A percentile compares a stretch with the other conserved stretches of the same genome.
These are phyloP conservation scores for Epichloe festucae DNA, from an alignment of 2,329 filamentous ascomycete species.

Conservation along the genomic window DNA sequence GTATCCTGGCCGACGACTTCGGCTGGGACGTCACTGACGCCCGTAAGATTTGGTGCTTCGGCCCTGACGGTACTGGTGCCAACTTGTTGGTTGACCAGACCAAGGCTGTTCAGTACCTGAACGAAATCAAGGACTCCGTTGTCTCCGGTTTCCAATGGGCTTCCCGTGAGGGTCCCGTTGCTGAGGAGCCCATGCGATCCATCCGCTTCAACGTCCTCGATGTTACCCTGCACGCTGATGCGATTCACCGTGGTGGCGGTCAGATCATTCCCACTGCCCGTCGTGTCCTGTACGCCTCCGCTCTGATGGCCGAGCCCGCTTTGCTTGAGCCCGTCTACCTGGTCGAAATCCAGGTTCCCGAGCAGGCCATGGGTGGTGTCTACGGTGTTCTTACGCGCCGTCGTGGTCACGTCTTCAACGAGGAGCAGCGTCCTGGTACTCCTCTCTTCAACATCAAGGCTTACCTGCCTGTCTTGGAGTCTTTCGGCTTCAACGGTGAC, in stretches of 20 bases:
- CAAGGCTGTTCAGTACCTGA: slow-evolving; percentile 99
- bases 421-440: slow-evolving; percentile 96
- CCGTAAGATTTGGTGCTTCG: slow-evolving; percentile 99
- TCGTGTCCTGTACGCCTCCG: slow-evolving; percentile 90
- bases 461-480: slow-evolving; percentile 92
- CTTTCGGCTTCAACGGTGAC: slow-evolving; percentile 97
- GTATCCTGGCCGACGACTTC: slow-evolving; percentile 89
- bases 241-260: slow-evolving; percentile 98
- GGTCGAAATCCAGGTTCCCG: slow-evolving; percentile 97
- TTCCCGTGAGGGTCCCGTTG: slow-evolving; percentile 90
- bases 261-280: slow-evolving; percentile 97
- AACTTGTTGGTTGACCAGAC: slow-evolving; percentile 99
- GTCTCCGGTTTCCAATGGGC: slow-evolving; percentile 99
- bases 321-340: slow-evolving; percentile 97
- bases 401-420: slow-evolving; percentile 97
- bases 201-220: slow-evolving; percentile 98
- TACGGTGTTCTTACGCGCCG: slow-evolving; percentile 96
- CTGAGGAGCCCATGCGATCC: slow-evolving; percentile 95
- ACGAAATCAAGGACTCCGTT: slow-evolving; percentile 99
- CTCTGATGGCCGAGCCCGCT: slow-evolving; percentile 80
- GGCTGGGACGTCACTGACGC: slow-evolving; percentile 99
- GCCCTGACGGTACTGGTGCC: slow-evolving; percentile 92
- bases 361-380: slow-evolving; percentile 98
- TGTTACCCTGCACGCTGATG: slow-evolving; percentile 98
- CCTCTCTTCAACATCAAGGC: slow-evolving; percentile 99